Evolutionary conservation across 2,329 filamentous ascomycete species (phyloP).

Genomic region (Cladosporium sp.): DNA sequence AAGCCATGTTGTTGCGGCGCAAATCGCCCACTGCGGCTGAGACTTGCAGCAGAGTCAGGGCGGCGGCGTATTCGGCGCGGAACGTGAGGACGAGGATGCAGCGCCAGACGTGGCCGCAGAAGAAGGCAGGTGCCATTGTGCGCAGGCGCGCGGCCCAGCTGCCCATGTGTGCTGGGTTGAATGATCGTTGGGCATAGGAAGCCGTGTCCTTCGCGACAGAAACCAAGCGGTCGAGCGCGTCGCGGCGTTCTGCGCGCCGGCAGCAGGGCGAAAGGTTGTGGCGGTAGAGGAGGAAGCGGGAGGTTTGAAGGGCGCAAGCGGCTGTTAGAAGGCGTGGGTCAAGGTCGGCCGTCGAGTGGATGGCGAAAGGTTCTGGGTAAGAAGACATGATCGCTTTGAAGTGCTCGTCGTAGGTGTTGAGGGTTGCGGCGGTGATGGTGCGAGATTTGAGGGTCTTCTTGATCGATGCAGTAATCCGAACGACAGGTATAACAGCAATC

Average conservation of each 20-base stretch:
- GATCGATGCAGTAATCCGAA: slow-evolving; percentile 73
- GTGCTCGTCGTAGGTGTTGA: slow-evolving; percentile 79
- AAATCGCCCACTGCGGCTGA: slow-evolving; percentile 69
- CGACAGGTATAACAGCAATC: slow-evolving; percentile 76
- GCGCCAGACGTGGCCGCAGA: slow-evolving; percentile 84
- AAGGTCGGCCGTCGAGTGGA: slow-evolving; percentile 64
- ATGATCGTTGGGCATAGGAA: slow-evolving; percentile 67
- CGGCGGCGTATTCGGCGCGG: slow-evolving; percentile 69
- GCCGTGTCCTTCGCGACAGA: slow-evolving; percentile 76
- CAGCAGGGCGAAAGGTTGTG: slow-evolving; percentile 81
- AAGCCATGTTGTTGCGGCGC: slow-evolving; percentile 72
- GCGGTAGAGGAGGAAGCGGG: slow-evolving; percentile 81
- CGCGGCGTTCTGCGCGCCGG: slow-evolving; percentile 62
- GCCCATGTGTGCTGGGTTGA: slow-evolving; percentile 36
- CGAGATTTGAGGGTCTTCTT: slow-evolving; percentile 69
- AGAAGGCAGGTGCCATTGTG: slow-evolving; percentile 69
- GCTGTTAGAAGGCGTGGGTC: slow-evolving; percentile 74
- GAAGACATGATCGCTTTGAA: slow-evolving; percentile 72
- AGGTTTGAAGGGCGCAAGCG: slow-evolving; percentile 75
- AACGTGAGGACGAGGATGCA: slow-evolving; percentile 79
- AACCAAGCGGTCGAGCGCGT: slow-evolving; percentile 76
- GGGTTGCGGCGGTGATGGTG: slow-evolving; percentile 63
- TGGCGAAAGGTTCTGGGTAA: slow-evolving; percentile 74
- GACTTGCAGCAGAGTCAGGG: slow-evolving; percentile 70
- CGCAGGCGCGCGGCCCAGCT: slow-evolving; percentile 60